Conservation (phyloP, 306 rosid genomes). For the Pyrus communis region DNA sequence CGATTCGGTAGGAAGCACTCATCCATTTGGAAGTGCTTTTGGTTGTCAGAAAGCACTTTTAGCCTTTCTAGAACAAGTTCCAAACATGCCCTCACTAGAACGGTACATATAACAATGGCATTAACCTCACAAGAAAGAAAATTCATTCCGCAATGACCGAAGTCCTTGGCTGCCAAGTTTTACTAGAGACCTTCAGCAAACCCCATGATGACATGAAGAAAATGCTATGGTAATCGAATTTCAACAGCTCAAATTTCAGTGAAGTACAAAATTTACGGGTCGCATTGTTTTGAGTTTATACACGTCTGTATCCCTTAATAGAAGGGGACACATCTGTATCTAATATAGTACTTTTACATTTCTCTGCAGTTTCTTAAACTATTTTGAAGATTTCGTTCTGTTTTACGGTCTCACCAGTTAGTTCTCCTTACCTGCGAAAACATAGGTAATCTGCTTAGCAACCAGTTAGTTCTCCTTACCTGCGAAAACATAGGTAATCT, state of each 20-base stretch:
- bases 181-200: not conserved
- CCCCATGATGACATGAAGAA: not conserved
- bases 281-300: not conserved
- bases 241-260: not conserved
- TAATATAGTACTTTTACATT: no score
- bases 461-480: slow-evolving; percentile 7
- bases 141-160: not conserved
- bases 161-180: not conserved
- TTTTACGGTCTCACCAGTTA: not conserved
- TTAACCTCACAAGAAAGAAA: not conserved
- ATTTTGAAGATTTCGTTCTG: not conserved
- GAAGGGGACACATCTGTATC: no score
- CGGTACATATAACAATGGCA: not conserved
- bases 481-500: slow-evolving; percentile 3
- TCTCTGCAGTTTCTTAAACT: not conserved
- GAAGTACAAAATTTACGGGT: not conserved
- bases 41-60: not conserved
- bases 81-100: not conserved
- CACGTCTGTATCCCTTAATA: not conserved
- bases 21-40: not conserved
- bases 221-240: not conserved
- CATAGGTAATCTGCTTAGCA: not conserved
- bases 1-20: not conserved
- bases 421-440: slow-evolving; percentile 15
- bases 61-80: not conserved